Percentiles rank a stretch among this genome's conserved stretches.
Evolutionary conservation across 768 basidiomycete genomes (phyloP).

Genomic region (Termitomyces sp.): DNA sequence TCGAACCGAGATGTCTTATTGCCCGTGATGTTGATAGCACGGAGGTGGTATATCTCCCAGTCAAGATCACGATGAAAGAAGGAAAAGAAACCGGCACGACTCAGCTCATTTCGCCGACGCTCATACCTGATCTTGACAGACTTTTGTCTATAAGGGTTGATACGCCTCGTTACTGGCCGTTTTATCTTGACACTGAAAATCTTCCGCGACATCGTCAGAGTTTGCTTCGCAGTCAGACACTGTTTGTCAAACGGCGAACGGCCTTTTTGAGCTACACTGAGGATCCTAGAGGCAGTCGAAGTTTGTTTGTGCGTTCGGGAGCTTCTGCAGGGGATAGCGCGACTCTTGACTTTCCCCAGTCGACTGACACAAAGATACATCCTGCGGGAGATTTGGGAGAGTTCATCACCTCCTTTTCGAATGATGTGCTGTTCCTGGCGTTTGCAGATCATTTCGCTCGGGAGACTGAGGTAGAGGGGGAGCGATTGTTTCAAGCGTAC

Average conservation of each 20-base stretch:
- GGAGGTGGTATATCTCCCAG: slow-evolving; percentile 88
- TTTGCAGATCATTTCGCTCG: slow-evolving; percentile 78
- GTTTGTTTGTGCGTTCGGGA: slow-evolving; percentile 84
- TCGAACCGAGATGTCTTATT: slow-evolving; percentile 88
- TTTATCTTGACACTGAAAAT: slow-evolving; percentile 72
- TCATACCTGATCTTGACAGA: slow-evolving; percentile 84
- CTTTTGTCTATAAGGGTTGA: slow-evolving; percentile 82
- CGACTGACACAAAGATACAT: slow-evolving; percentile 59
- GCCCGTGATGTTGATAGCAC: slow-evolving; percentile 89
- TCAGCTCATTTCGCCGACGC: slow-evolving; percentile 85
- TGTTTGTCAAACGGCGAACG: slow-evolving; percentile 89
- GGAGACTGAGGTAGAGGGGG: slow-evolving; percentile 51
- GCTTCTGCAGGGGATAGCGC: slow-evolving; percentile 81
- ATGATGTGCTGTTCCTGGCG: slow-evolving; percentile 71
- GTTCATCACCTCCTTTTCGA: slow-evolving; percentile 85
- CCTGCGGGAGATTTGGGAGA: slow-evolving; percentile 72
- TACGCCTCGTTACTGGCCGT: slow-evolving; percentile 94
- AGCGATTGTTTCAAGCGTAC: slow-evolving; percentile 61
- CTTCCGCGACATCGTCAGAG: slow-evolving; percentile 62
- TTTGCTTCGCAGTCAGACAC: slow-evolving; percentile 71
- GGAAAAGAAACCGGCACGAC: slow-evolving; percentile 56
- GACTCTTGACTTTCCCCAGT: slow-evolving; percentile 78
- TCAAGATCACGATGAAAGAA: slow-evolving; percentile 80
- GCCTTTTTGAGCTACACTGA: slow-evolving; percentile 92
- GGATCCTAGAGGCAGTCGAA: slow-evolving; percentile 90